These are phyloP conservation scores for Mycena galericulata DNA, from an alignment of 768 basidiomycete genomes.

Conservation along the genomic window DNA sequence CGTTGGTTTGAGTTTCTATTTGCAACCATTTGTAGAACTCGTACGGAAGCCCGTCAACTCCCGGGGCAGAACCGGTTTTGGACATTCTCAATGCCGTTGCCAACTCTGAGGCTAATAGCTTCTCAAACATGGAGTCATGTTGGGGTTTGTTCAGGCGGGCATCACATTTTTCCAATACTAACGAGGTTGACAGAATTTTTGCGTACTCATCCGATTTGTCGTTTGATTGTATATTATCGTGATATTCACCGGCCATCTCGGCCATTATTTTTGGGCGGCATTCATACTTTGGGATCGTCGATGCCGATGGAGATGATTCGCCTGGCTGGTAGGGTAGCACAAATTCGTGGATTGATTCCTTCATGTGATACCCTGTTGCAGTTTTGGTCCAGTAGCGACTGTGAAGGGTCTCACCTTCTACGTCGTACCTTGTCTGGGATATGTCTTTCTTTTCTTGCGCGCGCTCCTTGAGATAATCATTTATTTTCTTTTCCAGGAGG, in stretches of 20 bases:
- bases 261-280: conserved; percentile 5
- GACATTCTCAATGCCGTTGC: not conserved
- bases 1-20: not conserved
- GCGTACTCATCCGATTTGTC: not conserved
- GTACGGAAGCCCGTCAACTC: conserved; percentile 35
- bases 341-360: conserved; percentile 6
- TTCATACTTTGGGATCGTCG: not conserved
- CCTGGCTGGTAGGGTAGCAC: not conserved
- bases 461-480: not conserved
- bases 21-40: conserved; percentile 30
- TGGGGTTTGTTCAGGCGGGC: not conserved
- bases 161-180: conserved; percentile 2
- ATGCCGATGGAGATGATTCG: too few relatives aligned
- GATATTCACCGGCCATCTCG: not conserved
- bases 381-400: conserved; percentile 2
- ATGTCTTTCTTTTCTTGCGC: conserved; percentile 12
- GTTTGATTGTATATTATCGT: not conserved
- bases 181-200: not conserved
- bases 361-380: not conserved
- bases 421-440: not conserved
- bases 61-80: conserved; percentile 16
- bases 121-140: not conserved
- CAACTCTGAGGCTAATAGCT: conserved; percentile 6
- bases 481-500: conserved; percentile 7
- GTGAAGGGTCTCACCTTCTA: not conserved